Conservation (phyloP, 2,329 filamentous ascomycete species). For the Talaromyces sp. region DNA sequence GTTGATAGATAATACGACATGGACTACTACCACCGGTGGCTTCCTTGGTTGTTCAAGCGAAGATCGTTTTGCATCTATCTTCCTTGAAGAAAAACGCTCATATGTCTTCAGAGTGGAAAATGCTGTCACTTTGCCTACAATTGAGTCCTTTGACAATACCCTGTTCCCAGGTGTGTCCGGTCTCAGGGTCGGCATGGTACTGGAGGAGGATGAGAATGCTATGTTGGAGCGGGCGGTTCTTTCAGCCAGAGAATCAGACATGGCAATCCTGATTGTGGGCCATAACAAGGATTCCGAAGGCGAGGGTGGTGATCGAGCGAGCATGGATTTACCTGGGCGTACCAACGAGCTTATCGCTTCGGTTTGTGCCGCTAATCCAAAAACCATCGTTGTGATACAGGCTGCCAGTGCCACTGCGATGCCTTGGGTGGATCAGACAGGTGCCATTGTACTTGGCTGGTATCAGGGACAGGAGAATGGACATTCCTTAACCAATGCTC, state of each 20-base stretch:
- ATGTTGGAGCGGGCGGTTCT: too few species aligned
- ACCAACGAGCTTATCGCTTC: conserved; percentile 58
- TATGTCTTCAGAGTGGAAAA: too few species aligned
- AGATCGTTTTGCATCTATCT: too few species aligned
- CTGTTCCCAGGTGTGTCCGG: too few species aligned
- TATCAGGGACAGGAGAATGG: conserved; percentile 76
- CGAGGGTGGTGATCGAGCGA: conserved; percentile 53
- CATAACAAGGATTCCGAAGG: conserved; percentile 32
- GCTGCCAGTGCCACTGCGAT: conserved; percentile 64
- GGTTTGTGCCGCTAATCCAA: conserved; percentile 63
- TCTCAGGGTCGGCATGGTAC: too few species aligned
- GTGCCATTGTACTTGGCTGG: conserved; percentile 69
- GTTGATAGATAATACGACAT: conserved; percentile 65
- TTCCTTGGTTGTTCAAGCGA: conserved; percentile 67
- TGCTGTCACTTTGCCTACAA: too few species aligned
- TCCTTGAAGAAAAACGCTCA: too few species aligned
- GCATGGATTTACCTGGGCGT: conserved; percentile 50
- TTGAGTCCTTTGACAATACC: too few species aligned
- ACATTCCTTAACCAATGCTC: conserved; percentile 69
- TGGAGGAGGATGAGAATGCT: too few species aligned
- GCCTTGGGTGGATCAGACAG: conserved; percentile 35
- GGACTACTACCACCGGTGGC: conserved; percentile 61
- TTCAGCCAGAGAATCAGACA: too few species aligned
- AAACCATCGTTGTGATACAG: conserved; percentile 69
- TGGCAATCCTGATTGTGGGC: conserved; percentile 74